These are phyloP conservation scores for Rhodotorula kratochvilovae DNA, from an alignment of 768 basidiomycete genomes.

Conservation along the genomic window DNA sequence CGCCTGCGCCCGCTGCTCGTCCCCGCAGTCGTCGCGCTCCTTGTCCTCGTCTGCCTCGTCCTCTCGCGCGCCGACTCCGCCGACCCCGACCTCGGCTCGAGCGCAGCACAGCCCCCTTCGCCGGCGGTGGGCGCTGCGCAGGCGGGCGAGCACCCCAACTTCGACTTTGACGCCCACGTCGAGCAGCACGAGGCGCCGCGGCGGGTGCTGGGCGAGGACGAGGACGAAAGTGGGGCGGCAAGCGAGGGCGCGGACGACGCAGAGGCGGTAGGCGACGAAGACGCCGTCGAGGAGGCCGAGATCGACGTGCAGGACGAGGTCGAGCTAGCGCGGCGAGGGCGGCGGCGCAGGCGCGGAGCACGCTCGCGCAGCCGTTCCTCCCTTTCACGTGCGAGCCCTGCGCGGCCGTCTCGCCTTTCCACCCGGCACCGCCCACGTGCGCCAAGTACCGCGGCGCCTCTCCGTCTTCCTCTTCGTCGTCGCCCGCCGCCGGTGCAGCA, in stretches of 20 bases:
- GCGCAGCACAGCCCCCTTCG: not conserved
- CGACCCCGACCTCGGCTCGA: too few species aligned
- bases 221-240: not conserved
- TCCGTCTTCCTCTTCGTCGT: not conserved
- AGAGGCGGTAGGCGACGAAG: not conserved
- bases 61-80: not conserved
- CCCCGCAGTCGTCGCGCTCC: not conserved
- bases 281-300: not conserved
- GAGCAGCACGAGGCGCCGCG: not conserved
- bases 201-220: not conserved
- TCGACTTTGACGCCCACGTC: slow-evolving; percentile 25
- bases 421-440: not conserved
- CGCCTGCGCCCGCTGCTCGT: not conserved
- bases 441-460: slow-evolving; percentile 5
- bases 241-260: not conserved
- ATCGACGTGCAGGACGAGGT: not conserved
- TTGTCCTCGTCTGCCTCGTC: not conserved
- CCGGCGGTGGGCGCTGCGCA: not conserved
- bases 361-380: slow-evolving; percentile 10
- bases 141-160: slow-evolving; percentile 7
- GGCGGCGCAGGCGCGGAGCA: not conserved
- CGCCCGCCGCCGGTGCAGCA: not conserved
- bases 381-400: slow-evolving; percentile 13
- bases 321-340: not conserved
- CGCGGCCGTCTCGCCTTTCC: not conserved